Conservation (phyloP, 495 filamentous ascomycete species). For the Tuber indicum region DNA sequence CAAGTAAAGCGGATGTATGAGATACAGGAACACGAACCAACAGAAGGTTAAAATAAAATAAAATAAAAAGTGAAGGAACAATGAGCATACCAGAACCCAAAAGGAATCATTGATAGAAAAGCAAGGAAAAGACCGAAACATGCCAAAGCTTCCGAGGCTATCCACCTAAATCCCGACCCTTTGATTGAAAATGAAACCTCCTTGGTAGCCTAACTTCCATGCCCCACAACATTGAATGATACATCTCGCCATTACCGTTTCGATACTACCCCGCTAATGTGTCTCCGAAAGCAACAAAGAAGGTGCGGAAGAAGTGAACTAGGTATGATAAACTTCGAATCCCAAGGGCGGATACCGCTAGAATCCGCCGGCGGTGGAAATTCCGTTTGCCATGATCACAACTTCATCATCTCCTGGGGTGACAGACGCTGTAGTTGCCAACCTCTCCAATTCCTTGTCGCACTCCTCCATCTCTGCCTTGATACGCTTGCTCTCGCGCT, state of each 20-base stretch:
- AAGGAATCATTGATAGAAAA: not conserved
- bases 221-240: not conserved
- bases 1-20: not conserved
- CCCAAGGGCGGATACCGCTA: not conserved
- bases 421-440: not conserved
- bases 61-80: not conserved
- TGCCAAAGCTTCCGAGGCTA: not conserved
- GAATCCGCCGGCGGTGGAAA: not conserved
- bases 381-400: not conserved
- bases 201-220: not conserved
- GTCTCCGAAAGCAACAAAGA: not conserved
- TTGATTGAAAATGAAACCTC: not conserved
- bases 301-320: not conserved
- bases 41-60: not conserved
- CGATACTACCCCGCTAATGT: not conserved
- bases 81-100: not conserved
- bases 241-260: not conserved
- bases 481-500: slow-evolving; percentile 37
- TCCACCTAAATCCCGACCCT: not conserved
- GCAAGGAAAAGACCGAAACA: not conserved
- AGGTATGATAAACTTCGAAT: not conserved
- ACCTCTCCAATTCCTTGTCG: slow-evolving; percentile 31
- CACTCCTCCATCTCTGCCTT: slow-evolving; percentile 38
- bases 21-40: not conserved
- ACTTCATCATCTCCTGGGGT: not conserved